Base-by-base conservation (phyloP, 108 stramenopile genomes). In the Pseudonitzschia delicatissima region DNA sequence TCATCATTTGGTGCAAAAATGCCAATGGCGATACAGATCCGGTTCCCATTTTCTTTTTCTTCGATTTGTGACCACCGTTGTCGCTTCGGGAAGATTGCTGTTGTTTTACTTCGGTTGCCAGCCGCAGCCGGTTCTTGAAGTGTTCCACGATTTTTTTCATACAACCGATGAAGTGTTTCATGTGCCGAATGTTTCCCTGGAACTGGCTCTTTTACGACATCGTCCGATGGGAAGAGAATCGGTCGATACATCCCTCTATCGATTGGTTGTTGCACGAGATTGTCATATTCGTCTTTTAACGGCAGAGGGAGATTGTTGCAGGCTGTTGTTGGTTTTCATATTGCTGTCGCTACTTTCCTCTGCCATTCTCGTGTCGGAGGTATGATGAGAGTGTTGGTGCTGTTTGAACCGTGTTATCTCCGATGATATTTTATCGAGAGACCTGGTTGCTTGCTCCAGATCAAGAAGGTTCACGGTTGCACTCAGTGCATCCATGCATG, bases 101-200 rank as follows among this genome's bases (percentile, higher is more conserved):
- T 23, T 21, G 47, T 20, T 71, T 76, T 15, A 77, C 79, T 20
- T 79, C 84, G 17, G 81, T 72, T 8, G 82, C 72, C 7, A 64
- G 68, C 20, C 79, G 60, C 37, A 93, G 45, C 21, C 85, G 40
- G 8, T 59, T 35, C 64, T 86, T 87, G 26, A 95, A 69, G 62
- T 90, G 87, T 62, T 87, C 84, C 20, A 92, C 87, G 61, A 95
- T 74, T 51, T 91, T 75, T 60, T 80, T 79, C 91, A 97, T 80
- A 69, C 95, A 91, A 1, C 73, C 73, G 45, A 97, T 74, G 62
- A 97, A 97, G 67, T 94, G 95, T 60, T 97, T 95, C 1, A 95
- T 95, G n/a, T 90, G 83, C 28, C 96, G 87, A 34, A 96, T 96
- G 66, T 93, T 96, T 35, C 96, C 96, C 2, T n/a, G 96, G 96